Evolutionary conservation across 257 asterid genomes (phyloP).

Genomic region (Fraxinus cuspidata): DNA sequence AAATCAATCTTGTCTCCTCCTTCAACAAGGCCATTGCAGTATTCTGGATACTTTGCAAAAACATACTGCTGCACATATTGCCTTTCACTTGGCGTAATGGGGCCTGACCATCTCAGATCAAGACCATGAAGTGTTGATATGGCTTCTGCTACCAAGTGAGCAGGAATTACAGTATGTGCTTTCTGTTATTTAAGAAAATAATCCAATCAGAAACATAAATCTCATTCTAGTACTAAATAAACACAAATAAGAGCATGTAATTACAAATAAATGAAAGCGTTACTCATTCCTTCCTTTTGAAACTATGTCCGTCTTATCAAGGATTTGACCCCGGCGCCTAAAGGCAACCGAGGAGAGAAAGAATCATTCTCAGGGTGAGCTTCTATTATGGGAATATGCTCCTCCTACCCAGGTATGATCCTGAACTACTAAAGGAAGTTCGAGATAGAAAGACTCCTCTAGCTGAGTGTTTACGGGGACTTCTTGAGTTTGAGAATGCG

Average conservation of each 20-base stretch:
- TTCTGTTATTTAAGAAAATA: slow-evolving; percentile 40
- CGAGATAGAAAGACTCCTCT: too few relatives aligned
- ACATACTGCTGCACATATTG: slow-evolving; percentile 79
- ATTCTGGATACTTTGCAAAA: slow-evolving; percentile 77
- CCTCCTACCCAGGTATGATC: too few relatives aligned
- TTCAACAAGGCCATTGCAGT: slow-evolving; percentile 62
- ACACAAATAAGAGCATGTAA: neutral
- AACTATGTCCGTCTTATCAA: too few relatives aligned
- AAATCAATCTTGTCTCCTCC: slow-evolving; percentile 41
- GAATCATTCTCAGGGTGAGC: too few relatives aligned
- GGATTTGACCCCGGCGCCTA: too few relatives aligned
- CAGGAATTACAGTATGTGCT: slow-evolving; percentile 65
- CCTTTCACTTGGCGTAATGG: slow-evolving; percentile 77
- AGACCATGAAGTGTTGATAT: slow-evolving; percentile 81
- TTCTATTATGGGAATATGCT: too few relatives aligned
- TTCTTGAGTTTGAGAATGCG: too few relatives aligned
- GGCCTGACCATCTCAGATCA: slow-evolving; percentile 88
- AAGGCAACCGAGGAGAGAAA: too few relatives aligned
- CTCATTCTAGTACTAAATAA: neutral
- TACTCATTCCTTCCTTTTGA: too few relatives aligned
- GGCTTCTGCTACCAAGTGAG: slow-evolving; percentile 81
- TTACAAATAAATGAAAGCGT: too few relatives aligned
- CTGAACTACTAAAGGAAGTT: too few relatives aligned
- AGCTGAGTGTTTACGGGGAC: too few relatives aligned
- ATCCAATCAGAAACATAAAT: neutral